Percentiles rank a stretch among this genome's conserved stretches.
phyloP scores from a whole-genome alignment of 1,284 basidiomycete species.

The Sphaerobolus stellatus region DNA sequence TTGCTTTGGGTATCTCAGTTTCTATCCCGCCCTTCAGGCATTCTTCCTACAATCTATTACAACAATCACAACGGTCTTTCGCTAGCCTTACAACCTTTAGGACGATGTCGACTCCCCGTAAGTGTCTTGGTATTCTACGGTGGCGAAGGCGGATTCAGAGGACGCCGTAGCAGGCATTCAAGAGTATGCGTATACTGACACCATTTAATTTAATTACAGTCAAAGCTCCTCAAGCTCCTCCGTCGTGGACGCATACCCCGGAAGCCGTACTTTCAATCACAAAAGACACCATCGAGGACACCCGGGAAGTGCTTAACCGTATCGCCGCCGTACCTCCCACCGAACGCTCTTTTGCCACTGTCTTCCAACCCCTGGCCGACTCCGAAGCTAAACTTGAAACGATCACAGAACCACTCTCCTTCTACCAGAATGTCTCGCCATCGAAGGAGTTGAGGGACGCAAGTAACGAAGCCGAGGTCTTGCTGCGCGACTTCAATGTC shows the following conservation, averaged over 20 bases:
- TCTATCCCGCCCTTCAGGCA: background rate
- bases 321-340: constrained; percentile 59
- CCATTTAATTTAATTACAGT: too few relatives aligned
- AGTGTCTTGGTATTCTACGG: too few relatives aligned
- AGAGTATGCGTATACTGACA: too few relatives aligned
- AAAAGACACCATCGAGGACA: constrained; percentile 56
- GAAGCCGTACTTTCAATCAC: constrained; percentile 58
- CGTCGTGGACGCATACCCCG: constrained; percentile 67
- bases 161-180: too few relatives aligned
- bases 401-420: constrained; percentile 58
- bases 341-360: constrained; percentile 42
- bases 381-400: constrained; percentile 56
- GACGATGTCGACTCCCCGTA: too few relatives aligned
- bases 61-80: background rate
- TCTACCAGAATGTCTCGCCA: constrained; percentile 79
- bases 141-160: too few relatives aligned
- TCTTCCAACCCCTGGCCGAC: constrained; percentile 54
- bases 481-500: constrained; percentile 64
- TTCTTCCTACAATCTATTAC: background rate
- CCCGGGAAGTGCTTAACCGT: constrained; percentile 56
- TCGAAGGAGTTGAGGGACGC: constrained; percentile 72
- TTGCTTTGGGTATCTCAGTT: background rate
- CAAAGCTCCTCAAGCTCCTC: constrained; percentile 70
- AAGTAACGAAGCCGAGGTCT: constrained; percentile 68
- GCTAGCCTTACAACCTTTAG: too few relatives aligned